Conservation (phyloP, 1,284 basidiomycete species). For the Mycocalia duriaeana region DNA sequence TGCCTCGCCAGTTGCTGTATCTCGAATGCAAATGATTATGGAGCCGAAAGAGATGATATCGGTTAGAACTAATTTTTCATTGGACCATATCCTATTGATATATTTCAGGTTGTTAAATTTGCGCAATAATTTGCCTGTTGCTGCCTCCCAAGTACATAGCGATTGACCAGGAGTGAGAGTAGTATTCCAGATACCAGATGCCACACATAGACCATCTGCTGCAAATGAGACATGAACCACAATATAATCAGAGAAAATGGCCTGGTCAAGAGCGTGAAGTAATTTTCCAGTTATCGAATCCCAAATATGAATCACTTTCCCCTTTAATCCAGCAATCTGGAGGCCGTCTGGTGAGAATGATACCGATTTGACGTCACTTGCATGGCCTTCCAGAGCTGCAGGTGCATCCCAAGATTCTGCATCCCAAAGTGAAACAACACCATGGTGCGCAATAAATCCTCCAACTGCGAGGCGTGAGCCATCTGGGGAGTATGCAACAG, state of each 20-base stretch:
- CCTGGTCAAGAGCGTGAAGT: background rate
- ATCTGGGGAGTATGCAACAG: conserved; percentile 5
- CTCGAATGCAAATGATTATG: too few relatives aligned
- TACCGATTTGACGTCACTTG: conserved; percentile 4
- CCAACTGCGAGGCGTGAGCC: conserved; percentile 4
- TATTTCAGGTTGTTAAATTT: too few relatives aligned
- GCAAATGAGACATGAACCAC: conserved; percentile 7
- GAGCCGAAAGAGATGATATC: too few relatives aligned
- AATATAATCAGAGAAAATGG: background rate
- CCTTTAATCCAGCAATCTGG: conserved; percentile 1
- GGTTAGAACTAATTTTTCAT: too few relatives aligned
- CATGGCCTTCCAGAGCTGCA: conserved; percentile 2
- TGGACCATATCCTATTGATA: too few relatives aligned
- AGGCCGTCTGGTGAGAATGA: conserved; percentile 9
- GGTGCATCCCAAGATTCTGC: background rate
- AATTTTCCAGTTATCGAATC: conserved; percentile 6
- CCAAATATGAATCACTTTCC: background rate
- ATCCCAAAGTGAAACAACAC: conserved; percentile 1
- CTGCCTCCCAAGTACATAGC: too few relatives aligned
- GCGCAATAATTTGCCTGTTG: too few relatives aligned
- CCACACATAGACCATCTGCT: conserved; percentile 7
- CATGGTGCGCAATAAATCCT: conserved; percentile 3
- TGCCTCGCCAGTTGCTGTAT: too few relatives aligned
- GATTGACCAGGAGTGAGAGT: too few relatives aligned
- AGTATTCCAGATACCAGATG: conserved; percentile 3